Conservation (phyloP, 257 asterid genomes). For the Przewalskia tangutica region DNA sequence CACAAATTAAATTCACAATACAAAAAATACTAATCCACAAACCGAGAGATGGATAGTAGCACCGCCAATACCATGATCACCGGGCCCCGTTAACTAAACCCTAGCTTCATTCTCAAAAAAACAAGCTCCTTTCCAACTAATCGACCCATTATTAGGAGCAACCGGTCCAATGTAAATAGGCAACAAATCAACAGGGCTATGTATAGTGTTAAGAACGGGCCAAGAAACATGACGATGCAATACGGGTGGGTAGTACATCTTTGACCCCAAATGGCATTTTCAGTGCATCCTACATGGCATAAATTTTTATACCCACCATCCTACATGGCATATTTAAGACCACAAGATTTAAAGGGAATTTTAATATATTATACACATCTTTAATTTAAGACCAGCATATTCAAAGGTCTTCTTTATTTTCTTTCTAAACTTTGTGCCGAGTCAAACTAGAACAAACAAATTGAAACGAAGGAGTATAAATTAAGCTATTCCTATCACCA, state of each 20-base stretch:
- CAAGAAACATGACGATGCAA: slow-evolving; percentile 81
- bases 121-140: slow-evolving; percentile 89
- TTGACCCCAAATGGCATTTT: slow-evolving; percentile 71
- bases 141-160: slow-evolving; percentile 75
- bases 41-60: slow-evolving; percentile 74
- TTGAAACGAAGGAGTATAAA: too few species aligned
- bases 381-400: too few species aligned
- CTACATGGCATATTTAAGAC: too few species aligned
- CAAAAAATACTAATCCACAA: slow-evolving; percentile 9
- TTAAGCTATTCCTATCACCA: too few species aligned
- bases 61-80: slow-evolving; percentile 76
- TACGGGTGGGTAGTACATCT: slow-evolving; percentile 87
- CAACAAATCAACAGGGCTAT: slow-evolving; percentile 83
- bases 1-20: not conserved
- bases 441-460: too few species aligned
- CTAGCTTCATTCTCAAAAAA: slow-evolving; percentile 65
- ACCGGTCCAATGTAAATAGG: slow-evolving; percentile 84
- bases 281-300: slow-evolving; percentile 29
- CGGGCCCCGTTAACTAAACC: slow-evolving; percentile 48
- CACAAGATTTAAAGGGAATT: too few species aligned
- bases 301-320: too few species aligned
- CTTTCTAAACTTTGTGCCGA: too few species aligned
- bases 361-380: too few species aligned
- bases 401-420: too few species aligned
- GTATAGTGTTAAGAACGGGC: slow-evolving; percentile 77